phyloP scores from a whole-genome alignment of 495 filamentous ascomycete genomes.

The Xylaria acuta region DNA sequence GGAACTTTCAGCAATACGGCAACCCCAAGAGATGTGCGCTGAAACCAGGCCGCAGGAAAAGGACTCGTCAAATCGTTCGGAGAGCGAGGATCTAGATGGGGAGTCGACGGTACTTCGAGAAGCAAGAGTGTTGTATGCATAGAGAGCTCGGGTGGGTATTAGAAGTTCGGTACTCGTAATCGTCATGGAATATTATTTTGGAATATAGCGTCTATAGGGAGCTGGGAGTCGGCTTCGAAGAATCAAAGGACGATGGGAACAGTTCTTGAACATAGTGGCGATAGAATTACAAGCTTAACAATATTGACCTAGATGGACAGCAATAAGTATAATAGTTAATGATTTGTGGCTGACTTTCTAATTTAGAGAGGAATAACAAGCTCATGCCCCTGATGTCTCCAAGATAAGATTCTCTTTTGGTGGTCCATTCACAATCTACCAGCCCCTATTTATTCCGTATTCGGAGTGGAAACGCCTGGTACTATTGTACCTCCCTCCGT shows the following conservation, averaged over 20 bases:
- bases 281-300: not conserved
- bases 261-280: not conserved
- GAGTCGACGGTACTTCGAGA: not conserved
- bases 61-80: conserved; percentile 5
- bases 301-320: not conserved
- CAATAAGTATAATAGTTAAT: not conserved
- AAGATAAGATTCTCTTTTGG: not conserved
- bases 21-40: conserved; percentile 1
- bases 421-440: not conserved
- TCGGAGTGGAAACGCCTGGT: conserved; percentile 9
- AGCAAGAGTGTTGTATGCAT: not conserved
- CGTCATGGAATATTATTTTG: not conserved
- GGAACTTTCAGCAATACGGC: conserved; percentile 15
- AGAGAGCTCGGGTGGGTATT: not conserved
- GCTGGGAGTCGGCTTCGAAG: not conserved
- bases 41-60: conserved; percentile 4
- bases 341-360: not conserved
- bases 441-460: conserved; percentile 15
- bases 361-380: not conserved
- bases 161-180: not conserved
- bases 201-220: no score
- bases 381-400: not conserved
- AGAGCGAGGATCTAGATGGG: not conserved
- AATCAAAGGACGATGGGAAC: not conserved
- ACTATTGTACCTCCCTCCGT: not conserved